These are phyloP conservation scores for Kalaharituber pfeilii DNA, from an alignment of 2,329 filamentous ascomycete genomes.

Conservation along the genomic window DNA sequence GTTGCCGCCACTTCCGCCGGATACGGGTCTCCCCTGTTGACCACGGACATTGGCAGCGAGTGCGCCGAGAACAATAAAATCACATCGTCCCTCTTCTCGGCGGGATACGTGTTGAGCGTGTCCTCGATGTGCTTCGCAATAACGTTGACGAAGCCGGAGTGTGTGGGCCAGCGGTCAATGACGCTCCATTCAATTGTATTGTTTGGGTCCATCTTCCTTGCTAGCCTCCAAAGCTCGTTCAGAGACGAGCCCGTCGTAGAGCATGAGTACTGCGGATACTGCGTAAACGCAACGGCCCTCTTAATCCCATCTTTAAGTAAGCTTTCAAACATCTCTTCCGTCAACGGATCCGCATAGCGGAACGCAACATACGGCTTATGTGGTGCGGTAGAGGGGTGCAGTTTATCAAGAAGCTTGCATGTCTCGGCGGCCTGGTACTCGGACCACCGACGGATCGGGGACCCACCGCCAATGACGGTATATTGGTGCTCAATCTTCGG, in stretches of 20 bases:
- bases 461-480: slow-evolving; percentile 86
- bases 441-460: slow-evolving; percentile 94
- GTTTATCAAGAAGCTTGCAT: slow-evolving; percentile 89
- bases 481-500: slow-evolving; percentile 97
- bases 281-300: slow-evolving; percentile 87
- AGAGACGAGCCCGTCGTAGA: slow-evolving; percentile 90
- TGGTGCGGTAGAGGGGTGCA: slow-evolving; percentile 80
- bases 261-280: slow-evolving; percentile 97
- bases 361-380: slow-evolving; percentile 98
- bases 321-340: slow-evolving; percentile 77
- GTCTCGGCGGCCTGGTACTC: slow-evolving; percentile 87
- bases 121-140: slow-evolving; percentile 85
- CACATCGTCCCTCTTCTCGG: slow-evolving; percentile 60
- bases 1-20: slow-evolving; percentile 90
- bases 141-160: slow-evolving; percentile 73
- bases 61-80: slow-evolving; percentile 89
- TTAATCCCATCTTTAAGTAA: slow-evolving; percentile 82
- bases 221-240: slow-evolving; percentile 87
- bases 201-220: slow-evolving; percentile 50
- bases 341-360: slow-evolving; percentile 81
- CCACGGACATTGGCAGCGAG: slow-evolving; percentile 89
- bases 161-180: slow-evolving; percentile 93
- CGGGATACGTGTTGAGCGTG: slow-evolving; percentile 66
- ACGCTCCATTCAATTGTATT: slow-evolving; percentile 88
- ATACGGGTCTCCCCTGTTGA: slow-evolving; percentile 91